Base-by-base conservation (phyloP, 768 basidiomycete genomes). In the Russula brevipes region DNA sequence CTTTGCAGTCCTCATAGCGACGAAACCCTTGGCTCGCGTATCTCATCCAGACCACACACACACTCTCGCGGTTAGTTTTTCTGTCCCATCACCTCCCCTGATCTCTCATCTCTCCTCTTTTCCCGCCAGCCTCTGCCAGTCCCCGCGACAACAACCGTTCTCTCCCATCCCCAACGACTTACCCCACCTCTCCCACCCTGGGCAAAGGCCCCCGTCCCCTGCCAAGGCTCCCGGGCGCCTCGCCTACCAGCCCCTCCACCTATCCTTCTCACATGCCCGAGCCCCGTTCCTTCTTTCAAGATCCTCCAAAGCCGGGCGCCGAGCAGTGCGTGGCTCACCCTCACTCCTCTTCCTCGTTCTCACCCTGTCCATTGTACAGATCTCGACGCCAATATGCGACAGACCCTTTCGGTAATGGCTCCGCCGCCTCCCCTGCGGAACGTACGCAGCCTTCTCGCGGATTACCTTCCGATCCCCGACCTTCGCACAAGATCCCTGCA, bases 1-100 rank as follows among this genome's bases (percentile, higher is more conserved):
- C 54, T 53, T 16, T 70, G 65, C 54, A 65, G 66, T 41, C 57
- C 58, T 12, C 67, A 69, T 63, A 64, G 66, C 60, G 69, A 59
- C 60, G 68, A 65, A 49, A 59, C 46, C 16, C n/a, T 58, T 11
- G 46, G 47, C 44, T 59, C 64, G 2, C 54, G 51, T 7, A 45
- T 53, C 24, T 24, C 59, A 14, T 57, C 60, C 24, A 41, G 53
- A 46, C 39, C 30, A 24, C 65, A 31, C 10, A 45, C 60, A 17
- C 50, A 51, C 38, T 50, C 57, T 45, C 58, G 58, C 45, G 51
- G 61, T 63, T 19, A 11, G 47, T 55, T 31, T 14, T 24, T n/a
- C 38, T 49, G 16, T 12, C 9, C 9, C n/a, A 19, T 19, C 11
- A 5, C 10, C 38, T 39, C 17, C 39, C 38, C 19, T 52, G 33